Evolutionary conservation across 768 basidiomycete genomes (phyloP).

Genomic region (Holtermanniella nyarrowii): DNA sequence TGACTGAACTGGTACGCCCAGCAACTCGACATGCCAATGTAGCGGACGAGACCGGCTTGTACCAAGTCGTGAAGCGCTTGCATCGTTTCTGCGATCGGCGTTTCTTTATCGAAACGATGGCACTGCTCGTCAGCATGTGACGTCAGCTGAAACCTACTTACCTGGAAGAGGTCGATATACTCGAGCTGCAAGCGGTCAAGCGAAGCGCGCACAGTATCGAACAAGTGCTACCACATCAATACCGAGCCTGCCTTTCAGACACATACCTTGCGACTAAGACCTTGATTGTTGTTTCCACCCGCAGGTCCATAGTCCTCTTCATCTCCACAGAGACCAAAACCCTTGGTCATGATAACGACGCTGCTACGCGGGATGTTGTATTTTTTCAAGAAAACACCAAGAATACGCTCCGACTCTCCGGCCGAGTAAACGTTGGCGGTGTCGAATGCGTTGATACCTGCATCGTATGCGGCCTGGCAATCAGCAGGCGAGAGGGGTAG

Average conservation of each 20-base stretch:
- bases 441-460: conserved; percentile 28
- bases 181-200: conserved; percentile 62
- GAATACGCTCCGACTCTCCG: conserved; percentile 53
- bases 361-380: conserved; percentile 60
- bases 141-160: conserved; percentile 3
- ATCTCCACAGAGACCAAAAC: conserved; percentile 18
- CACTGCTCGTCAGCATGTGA: conserved; percentile 40
- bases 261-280: conserved; percentile 6
- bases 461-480: conserved; percentile 25
- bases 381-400: conserved; percentile 63
- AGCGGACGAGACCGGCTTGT: conserved; percentile 54
- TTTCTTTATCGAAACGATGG: conserved; percentile 50
- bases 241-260: conserved; percentile 2
- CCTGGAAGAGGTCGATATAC: conserved; percentile 64
- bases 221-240: conserved; percentile 49
- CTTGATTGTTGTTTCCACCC: not conserved
- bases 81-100: conserved; percentile 46
- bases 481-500: no score
- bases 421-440: conserved; percentile 22
- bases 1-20: conserved; percentile 40
- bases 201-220: conserved; percentile 50
- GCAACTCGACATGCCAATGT: conserved; percentile 38
- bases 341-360: conserved; percentile 71
- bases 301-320: conserved; percentile 6
- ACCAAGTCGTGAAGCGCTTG: conserved; percentile 62